phyloP scores from a whole-genome alignment of 1,284 basidiomycete species.

The Pyrrhoderma lamaoense region DNA sequence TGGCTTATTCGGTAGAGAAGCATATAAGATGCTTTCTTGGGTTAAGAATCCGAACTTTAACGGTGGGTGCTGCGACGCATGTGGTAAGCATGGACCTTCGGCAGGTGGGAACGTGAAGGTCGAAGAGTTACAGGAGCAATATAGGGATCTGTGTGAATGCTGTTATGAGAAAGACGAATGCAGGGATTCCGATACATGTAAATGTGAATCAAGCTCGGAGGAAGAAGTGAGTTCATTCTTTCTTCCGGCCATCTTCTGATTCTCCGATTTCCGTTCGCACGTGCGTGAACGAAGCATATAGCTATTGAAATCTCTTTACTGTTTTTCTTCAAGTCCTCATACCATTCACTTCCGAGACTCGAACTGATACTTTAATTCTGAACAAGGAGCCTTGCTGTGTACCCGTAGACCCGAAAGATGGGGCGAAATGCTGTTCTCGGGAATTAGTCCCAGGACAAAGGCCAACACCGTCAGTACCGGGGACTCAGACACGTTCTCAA shows the following conservation, averaged over 20 bases:
- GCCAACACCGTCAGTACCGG: no score
- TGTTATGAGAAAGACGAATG: constrained; percentile 23
- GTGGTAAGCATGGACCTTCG: constrained; percentile 4
- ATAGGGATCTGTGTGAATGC: constrained; percentile 27
- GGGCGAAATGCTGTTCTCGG: constrained; percentile 12
- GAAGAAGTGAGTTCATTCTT: constrained; percentile 9
- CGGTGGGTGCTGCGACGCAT: constrained; percentile 32
- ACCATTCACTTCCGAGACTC: no score
- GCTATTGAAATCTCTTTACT: no score
- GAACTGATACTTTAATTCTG: no score
- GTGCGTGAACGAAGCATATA: neutral
- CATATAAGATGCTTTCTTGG: constrained; percentile 35
- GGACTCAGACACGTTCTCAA: no score
- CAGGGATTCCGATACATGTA: constrained; percentile 9
- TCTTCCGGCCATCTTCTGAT: no score
- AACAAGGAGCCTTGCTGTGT: constrained; percentile 14
- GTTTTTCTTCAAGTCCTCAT: no score
- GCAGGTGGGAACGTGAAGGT: neutral
- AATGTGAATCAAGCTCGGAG: constrained; percentile 6
- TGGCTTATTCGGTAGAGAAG: constrained; percentile 37
- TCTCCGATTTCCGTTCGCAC: neutral
- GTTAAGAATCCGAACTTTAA: constrained; percentile 30
- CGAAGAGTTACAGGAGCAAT: constrained; percentile 21
- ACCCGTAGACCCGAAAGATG: constrained; percentile 10
- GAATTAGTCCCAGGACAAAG: constrained; percentile 6